Percentiles rank a stretch among this genome's conserved stretches.
Conservation (phyloP, 352 stramenopile genomes). For the Phytophthora lateralis region DNA sequence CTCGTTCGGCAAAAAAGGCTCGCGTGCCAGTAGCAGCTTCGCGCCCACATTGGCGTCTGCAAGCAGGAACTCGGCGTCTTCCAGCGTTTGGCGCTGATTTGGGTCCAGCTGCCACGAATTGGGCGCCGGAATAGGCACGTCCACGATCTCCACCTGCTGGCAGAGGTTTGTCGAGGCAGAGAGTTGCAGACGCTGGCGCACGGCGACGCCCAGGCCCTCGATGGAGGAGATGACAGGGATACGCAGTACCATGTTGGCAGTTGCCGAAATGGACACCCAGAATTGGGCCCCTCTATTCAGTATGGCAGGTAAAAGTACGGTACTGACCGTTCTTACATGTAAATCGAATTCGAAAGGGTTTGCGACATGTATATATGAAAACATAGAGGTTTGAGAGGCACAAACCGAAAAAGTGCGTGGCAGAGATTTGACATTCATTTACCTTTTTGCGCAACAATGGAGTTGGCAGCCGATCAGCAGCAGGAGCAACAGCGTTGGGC, state of each 20-base stretch:
- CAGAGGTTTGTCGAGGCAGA: slow-evolving; percentile 14
- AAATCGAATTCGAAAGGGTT: not conserved
- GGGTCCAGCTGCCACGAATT: slow-evolving; percentile 26
- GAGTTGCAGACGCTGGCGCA: slow-evolving; percentile 26
- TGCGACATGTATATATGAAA: slow-evolving; percentile 3
- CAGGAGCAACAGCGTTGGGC: slow-evolving; percentile 54
- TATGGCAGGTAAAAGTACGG: not conserved
- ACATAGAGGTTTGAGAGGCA: not conserved
- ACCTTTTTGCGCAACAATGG: slow-evolving; percentile 16
- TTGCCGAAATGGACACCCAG: not conserved
- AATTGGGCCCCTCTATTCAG: not conserved
- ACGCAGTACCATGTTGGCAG: slow-evolving; percentile 22
- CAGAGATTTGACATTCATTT: slow-evolving; percentile 9
- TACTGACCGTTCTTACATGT: not conserved
- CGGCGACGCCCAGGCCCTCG: slow-evolving; percentile 33
- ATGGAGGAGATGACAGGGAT: slow-evolving; percentile 49
- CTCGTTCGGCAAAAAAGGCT: not conserved
- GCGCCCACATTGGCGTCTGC: slow-evolving; percentile 35
- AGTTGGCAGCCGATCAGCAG: slow-evolving; percentile 26
- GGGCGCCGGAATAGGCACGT: slow-evolving; percentile 27
- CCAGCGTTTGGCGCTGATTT: slow-evolving; percentile 28
- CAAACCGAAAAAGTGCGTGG: slow-evolving; percentile 6
- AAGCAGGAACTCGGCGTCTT: slow-evolving; percentile 39
- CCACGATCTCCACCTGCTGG: slow-evolving; percentile 38
- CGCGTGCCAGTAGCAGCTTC: slow-evolving; percentile 30